phyloP scores from a whole-genome alignment of 257 asterid species.

The Dorcoceras hygrometricum region DNA sequence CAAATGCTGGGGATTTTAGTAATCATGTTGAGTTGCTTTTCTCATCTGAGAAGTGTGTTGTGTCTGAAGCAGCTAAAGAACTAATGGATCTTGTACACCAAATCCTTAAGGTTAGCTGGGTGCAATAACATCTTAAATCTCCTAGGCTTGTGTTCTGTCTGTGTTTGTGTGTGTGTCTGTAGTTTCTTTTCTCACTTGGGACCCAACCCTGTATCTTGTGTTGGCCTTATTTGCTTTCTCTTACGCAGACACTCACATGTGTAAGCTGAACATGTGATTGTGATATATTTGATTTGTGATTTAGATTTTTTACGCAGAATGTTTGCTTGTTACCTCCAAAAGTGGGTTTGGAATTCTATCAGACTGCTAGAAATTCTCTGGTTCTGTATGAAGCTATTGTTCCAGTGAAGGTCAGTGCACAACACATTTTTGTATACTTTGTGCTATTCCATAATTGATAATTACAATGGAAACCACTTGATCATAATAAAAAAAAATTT shows the following conservation, averaged over 20 bases:
- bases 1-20: slow-evolving; percentile 34
- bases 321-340: slow-evolving; percentile 81
- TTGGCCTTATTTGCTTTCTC: background rate
- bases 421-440: slow-evolving; percentile 10
- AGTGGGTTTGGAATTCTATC: slow-evolving; percentile 84
- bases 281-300: too few species aligned
- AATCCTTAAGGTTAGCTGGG: slow-evolving; percentile 63
- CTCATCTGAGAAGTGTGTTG: slow-evolving; percentile 79
- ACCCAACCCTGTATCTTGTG: background rate
- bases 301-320: slow-evolving; percentile 51
- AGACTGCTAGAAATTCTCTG: slow-evolving; percentile 77
- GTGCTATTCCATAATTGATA: background rate
- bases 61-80: slow-evolving; percentile 68
- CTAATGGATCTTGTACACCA: slow-evolving; percentile 90
- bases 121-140: background rate
- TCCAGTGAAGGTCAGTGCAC: slow-evolving; percentile 82
- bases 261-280: slow-evolving; percentile 19
- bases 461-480: background rate
- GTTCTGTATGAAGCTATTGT: slow-evolving; percentile 86
- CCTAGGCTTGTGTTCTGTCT: background rate
- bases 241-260: background rate
- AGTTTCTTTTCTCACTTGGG: background rate
- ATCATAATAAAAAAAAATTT: slow-evolving; percentile 9
- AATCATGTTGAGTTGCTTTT: slow-evolving; percentile 58
- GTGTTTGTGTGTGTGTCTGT: background rate